Evolutionary conservation across 1,284 basidiomycete genomes (phyloP).

Genomic region (Omphalotus olearius): DNA sequence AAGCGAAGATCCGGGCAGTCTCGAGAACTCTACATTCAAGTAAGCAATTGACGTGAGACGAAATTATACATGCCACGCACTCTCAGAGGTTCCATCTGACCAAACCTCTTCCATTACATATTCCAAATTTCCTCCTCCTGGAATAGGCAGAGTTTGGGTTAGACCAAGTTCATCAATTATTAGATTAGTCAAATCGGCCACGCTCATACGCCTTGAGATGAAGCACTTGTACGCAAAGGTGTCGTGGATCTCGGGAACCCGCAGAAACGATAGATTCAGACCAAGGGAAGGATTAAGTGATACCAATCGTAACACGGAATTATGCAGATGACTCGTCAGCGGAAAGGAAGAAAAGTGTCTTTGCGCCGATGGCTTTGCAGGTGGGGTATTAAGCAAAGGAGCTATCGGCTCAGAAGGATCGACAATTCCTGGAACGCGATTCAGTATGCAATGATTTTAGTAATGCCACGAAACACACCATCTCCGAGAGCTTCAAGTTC

Average conservation of each 20-base stretch:
- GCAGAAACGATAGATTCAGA: conserved; percentile 53
- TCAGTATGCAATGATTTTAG: conserved; percentile 2
- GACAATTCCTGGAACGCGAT: conserved; percentile 43
- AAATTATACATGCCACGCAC: conserved; percentile 27
- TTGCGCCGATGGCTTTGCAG: conserved; percentile 33
- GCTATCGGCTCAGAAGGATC: conserved; percentile 41
- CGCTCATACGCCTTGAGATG: conserved; percentile 50
- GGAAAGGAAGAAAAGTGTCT: conserved; percentile 71
- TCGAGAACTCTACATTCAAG: conserved; percentile 33
- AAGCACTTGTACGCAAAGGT: conserved; percentile 63
- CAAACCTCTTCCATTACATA: conserved; percentile 69
- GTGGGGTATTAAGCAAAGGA: conserved; percentile 43
- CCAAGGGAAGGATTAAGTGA: conserved; percentile 62
- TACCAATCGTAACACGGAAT: conserved; percentile 65
- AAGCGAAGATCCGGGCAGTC: conserved; percentile 32
- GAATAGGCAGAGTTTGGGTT: conserved; percentile 52
- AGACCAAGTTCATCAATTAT: conserved; percentile 69
- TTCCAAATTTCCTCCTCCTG: conserved; percentile 57
- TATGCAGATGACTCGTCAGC: conserved; percentile 66
- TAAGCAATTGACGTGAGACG: conserved; percentile 8
- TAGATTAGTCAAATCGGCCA: conserved; percentile 47
- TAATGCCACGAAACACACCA: conserved; percentile 37
- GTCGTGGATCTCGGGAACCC: conserved; percentile 78
- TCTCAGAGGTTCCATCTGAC: conserved; percentile 40
- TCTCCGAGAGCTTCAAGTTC: conserved; percentile 61